phyloP scores from a whole-genome alignment of 1,284 basidiomycete species.

The Pseudozyma hubeiensis region DNA sequence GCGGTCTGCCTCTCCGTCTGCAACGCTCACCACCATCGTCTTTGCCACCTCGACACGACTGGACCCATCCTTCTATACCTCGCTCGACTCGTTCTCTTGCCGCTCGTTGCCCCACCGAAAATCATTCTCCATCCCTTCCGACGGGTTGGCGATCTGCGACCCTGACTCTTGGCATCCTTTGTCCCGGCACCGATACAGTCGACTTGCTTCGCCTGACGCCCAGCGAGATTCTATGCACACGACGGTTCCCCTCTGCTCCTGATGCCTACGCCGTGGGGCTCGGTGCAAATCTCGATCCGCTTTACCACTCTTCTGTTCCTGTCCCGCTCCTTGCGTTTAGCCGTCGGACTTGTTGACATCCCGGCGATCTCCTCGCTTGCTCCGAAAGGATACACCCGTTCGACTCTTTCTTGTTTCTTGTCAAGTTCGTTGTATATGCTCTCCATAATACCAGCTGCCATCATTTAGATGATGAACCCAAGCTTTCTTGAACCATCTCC shows the following conservation, averaged over 20 bases:
- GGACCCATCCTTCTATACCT: too few relatives aligned
- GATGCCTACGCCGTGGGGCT: background rate
- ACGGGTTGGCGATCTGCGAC: background rate
- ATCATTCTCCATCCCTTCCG: too few relatives aligned
- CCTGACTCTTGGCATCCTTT: too few relatives aligned
- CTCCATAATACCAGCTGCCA: background rate
- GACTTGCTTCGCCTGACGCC: background rate
- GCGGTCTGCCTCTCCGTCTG: background rate
- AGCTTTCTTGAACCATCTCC: slow-evolving; percentile 14
- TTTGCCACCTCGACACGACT: background rate
- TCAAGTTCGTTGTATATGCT: slow-evolving; percentile 2
- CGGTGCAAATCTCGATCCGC: too few relatives aligned
- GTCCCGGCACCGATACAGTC: too few relatives aligned
- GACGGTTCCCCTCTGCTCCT: background rate
- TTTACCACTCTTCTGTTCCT: too few relatives aligned
- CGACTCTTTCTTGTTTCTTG: background rate
- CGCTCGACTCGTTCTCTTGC: too few relatives aligned
- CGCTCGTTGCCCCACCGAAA: too few relatives aligned
- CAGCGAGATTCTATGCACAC: background rate
- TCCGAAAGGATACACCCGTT: too few relatives aligned
- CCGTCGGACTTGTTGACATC: too few relatives aligned
- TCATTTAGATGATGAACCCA: slow-evolving; percentile 27
- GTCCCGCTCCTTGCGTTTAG: too few relatives aligned
- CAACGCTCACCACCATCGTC: background rate
- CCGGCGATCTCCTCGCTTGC: too few relatives aligned